Conservation (phyloP, 352 stramenopile genomes). For the Phytophthora foliorum region DNA sequence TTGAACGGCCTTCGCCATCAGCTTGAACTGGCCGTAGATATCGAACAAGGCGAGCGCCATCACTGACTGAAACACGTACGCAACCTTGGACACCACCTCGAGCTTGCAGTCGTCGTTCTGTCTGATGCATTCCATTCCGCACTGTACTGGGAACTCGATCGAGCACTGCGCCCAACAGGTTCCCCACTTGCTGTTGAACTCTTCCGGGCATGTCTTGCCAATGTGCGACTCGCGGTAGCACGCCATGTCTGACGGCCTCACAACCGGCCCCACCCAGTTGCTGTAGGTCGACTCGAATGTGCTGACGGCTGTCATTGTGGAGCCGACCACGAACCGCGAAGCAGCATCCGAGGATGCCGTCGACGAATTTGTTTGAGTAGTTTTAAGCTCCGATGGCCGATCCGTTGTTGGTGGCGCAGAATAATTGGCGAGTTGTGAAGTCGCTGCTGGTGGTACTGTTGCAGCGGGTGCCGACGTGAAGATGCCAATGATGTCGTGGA, state of each 20-base stretch:
- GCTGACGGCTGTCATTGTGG: conserved; percentile 10
- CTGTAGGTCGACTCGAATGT: conserved; percentile 20
- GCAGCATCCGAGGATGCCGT: background rate
- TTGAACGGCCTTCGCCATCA: conserved; percentile 12
- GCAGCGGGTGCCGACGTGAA: conserved; percentile 12
- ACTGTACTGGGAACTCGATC: conserved; percentile 56
- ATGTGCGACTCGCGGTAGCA: conserved; percentile 42
- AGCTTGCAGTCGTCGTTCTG: conserved; percentile 48
- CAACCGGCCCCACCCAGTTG: conserved; percentile 27
- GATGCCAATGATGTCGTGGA: conserved; percentile 1
- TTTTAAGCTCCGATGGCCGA: background rate
- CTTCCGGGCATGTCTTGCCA: conserved; percentile 26
- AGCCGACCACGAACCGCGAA: conserved; percentile 8
- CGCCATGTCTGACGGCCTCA: conserved; percentile 23
- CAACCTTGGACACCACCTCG: conserved; percentile 43
- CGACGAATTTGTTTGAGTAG: background rate
- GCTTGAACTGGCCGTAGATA: conserved; percentile 39
- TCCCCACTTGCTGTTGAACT: conserved; percentile 42
- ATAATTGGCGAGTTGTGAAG: background rate
- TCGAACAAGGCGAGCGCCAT: conserved; percentile 36
- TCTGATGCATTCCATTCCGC: conserved; percentile 54
- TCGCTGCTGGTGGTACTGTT: background rate
- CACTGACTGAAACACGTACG: conserved; percentile 33
- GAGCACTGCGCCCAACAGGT: conserved; percentile 58
- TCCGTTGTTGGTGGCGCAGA: background rate